Conservation (phyloP, 2,329 filamentous ascomycete species). For the Trichophyton rubrum region DNA sequence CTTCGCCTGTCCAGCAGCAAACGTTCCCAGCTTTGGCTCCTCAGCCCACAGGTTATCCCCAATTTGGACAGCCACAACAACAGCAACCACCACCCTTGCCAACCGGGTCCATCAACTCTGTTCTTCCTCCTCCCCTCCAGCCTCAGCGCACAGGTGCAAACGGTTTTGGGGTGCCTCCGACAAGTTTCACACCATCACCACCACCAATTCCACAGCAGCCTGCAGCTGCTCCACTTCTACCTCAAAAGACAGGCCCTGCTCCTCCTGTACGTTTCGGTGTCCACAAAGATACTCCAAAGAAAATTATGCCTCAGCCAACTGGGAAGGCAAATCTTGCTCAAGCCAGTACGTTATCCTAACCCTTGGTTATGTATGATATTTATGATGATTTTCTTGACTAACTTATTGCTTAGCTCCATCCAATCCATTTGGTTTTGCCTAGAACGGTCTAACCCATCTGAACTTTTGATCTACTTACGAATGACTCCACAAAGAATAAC, state of each 20-base stretch:
- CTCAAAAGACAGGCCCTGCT: conserved; percentile 73
- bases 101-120: conserved; percentile 35
- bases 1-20: conserved; percentile 34
- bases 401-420: conserved; percentile 43
- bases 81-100: conserved; percentile 40
- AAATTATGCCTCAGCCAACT: conserved; percentile 72
- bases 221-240: conserved; percentile 50
- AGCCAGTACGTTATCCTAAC: conserved; percentile 65
- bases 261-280: conserved; percentile 85
- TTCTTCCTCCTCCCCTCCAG: conserved; percentile 28
- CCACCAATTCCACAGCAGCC: conserved; percentile 48
- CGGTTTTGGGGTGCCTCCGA: conserved; percentile 30
- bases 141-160: conserved; percentile 40
- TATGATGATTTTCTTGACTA: conserved; percentile 11
- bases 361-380: background rate
- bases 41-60: conserved; percentile 43
- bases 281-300: conserved; percentile 54
- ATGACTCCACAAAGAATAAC: conserved; percentile 4
- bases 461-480: conserved; percentile 39
- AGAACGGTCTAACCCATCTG: conserved; percentile 60
- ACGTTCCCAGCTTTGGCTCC: conserved; percentile 35
- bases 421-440: conserved; percentile 52
- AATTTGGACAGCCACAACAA: conserved; percentile 33
- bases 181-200: conserved; percentile 39
- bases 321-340: conserved; percentile 84